Conservation (phyloP, 108 stramenopile genomes). For the Poteriospumella lacustris region DNA sequence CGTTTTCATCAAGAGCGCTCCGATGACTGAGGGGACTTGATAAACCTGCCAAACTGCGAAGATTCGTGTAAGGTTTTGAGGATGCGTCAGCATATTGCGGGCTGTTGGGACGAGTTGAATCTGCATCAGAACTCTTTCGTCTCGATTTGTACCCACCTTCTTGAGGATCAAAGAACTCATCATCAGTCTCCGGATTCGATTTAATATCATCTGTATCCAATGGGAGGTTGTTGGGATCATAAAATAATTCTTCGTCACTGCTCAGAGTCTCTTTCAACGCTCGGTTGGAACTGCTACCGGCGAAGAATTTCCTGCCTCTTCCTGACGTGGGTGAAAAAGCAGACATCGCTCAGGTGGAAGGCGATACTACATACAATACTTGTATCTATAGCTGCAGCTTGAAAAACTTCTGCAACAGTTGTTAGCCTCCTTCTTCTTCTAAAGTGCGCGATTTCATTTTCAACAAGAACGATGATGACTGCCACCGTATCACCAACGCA, state of each 20-base stretch:
- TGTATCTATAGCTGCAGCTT: slow-evolving; percentile 24
- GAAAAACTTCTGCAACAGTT: too few relatives aligned
- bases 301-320: neutral
- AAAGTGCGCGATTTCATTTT: too few relatives aligned
- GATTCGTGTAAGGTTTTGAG: neutral
- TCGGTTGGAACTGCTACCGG: neutral
- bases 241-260: neutral
- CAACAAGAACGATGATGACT: too few relatives aligned
- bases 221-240: neutral
- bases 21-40: neutral
- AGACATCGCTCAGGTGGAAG: neutral
- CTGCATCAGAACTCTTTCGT: neutral
- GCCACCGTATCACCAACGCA: too few relatives aligned
- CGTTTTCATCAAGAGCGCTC: neutral
- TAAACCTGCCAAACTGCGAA: neutral
- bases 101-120: neutral
- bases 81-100: neutral
- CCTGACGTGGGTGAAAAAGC: neutral
- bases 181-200: neutral
- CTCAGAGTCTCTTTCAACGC: neutral
- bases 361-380: neutral
- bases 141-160: neutral
- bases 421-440: too few relatives aligned
- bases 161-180: neutral
- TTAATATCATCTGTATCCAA: neutral